These are phyloP conservation scores for Hyaloperonospora arabidopsidis DNA, from an alignment of 352 stramenopile genomes.

Conservation along the genomic window DNA sequence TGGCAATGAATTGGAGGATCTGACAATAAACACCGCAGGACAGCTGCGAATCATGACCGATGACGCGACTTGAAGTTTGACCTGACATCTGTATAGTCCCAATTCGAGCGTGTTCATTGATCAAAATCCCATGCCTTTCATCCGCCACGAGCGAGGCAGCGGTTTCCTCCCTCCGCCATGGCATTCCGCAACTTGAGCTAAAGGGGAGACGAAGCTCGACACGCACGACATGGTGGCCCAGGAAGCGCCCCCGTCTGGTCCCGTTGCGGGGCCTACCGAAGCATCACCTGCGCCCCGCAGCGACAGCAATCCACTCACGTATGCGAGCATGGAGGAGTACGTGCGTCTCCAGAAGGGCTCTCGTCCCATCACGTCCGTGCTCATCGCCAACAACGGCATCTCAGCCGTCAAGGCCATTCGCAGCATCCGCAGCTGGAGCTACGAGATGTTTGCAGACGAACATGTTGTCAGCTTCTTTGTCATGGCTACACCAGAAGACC, in stretches of 20 bases:
- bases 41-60: constrained; percentile 11
- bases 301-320: constrained; percentile 64
- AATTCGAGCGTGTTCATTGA: constrained; percentile 6
- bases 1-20: neutral
- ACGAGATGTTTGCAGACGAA: constrained; percentile 96
- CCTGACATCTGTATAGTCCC: constrained; percentile 7
- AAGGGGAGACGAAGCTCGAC: constrained; percentile 21
- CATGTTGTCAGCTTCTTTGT: constrained; percentile 95
- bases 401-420: constrained; percentile 99
- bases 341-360: constrained; percentile 85
- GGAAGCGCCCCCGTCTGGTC: constrained; percentile 11
- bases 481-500: constrained; percentile 99
- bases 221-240: constrained; percentile 32
- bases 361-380: constrained; percentile 91
- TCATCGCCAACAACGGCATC: constrained; percentile 99
- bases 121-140: constrained; percentile 11
- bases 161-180: neutral
- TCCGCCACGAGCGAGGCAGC: constrained; percentile 21
- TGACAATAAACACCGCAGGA: constrained; percentile 14
- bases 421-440: constrained; percentile 97
- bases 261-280: constrained; percentile 2
- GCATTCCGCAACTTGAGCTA: constrained; percentile 39
- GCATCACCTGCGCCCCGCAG: constrained; percentile 23
- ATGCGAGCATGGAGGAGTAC: constrained; percentile 89
- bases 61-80: constrained; percentile 20